These are phyloP conservation scores for Fraxinus sp. DNA, from an alignment of 305 asterid species.

Conservation along the genomic window DNA sequence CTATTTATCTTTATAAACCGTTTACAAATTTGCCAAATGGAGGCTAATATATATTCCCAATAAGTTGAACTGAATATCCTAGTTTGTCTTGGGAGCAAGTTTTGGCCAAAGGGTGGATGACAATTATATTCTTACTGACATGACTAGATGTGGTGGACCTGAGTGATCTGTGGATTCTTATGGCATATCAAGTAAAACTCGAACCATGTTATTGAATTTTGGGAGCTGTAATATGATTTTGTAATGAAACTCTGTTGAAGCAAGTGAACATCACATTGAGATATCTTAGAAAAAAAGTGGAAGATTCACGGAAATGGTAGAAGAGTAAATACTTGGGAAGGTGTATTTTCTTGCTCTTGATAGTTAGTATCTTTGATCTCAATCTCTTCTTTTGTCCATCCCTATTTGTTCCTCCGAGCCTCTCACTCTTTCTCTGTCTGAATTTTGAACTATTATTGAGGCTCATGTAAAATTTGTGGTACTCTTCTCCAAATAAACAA, in stretches of 20 bases:
- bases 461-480: not conserved
- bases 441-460: not conserved
- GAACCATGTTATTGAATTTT: slow-evolving; percentile 7
- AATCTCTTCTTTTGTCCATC: not conserved
- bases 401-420: not conserved
- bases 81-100: slow-evolving; percentile 19
- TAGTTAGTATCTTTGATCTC: not conserved
- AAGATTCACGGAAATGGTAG: not conserved
- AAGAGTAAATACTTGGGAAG: not conserved
- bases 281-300: not conserved
- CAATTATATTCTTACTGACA: slow-evolving; percentile 24
- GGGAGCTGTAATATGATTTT: not conserved
- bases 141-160: slow-evolving; percentile 25
- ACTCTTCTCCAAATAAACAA: not conserved
- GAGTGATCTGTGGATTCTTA: slow-evolving; percentile 18
- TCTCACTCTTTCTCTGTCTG: not conserved
- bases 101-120: slow-evolving; percentile 9
- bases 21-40: not conserved
- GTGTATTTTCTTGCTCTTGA: not conserved
- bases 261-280: not conserved
- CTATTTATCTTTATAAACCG: not conserved
- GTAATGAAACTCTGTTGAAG: slow-evolving; percentile 1
- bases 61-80: not conserved
- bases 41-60: not conserved
- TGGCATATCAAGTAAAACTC: slow-evolving; percentile 8